phyloP scores from a whole-genome alignment of 2,329 filamentous ascomycete species.

The Hypoxylon sp. region DNA sequence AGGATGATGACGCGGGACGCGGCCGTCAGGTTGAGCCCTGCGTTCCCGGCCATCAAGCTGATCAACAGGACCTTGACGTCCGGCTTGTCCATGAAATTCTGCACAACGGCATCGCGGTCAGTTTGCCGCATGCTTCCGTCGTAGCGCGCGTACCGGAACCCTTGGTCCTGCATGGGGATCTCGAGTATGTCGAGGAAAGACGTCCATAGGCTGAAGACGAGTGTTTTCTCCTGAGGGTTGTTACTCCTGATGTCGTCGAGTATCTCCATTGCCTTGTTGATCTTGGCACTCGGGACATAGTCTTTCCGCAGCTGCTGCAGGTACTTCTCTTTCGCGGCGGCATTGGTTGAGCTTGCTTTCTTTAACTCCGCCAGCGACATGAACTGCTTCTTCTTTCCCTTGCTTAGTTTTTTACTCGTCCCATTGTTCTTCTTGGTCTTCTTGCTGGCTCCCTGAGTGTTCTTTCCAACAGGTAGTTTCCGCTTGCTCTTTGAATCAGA shows the following conservation, averaged over 20 bases:
- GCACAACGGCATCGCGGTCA: slow-evolving; percentile 48
- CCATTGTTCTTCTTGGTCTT: slow-evolving; percentile 35
- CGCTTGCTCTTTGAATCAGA: slow-evolving; percentile 18
- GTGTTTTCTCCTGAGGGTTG: slow-evolving; percentile 51
- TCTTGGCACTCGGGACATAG: slow-evolving; percentile 54
- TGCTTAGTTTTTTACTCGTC: slow-evolving; percentile 26
- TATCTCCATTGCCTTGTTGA: slow-evolving; percentile 52
- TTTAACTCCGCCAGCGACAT: slow-evolving; percentile 49
- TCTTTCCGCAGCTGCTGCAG: slow-evolving; percentile 48
- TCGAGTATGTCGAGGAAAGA: slow-evolving; percentile 56
- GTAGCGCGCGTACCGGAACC: slow-evolving; percentile 52
- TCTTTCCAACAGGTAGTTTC: slow-evolving; percentile 11
- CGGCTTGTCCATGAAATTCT: slow-evolving; percentile 49
- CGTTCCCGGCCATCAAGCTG: slow-evolving; percentile 81
- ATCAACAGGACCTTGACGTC: slow-evolving; percentile 72
- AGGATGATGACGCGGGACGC: slow-evolving; percentile 81
- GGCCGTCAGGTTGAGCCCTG: slow-evolving; percentile 79
- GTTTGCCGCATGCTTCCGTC: slow-evolving; percentile 52
- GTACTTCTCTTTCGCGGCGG: slow-evolving; percentile 49
- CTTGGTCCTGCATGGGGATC: slow-evolving; percentile 51
- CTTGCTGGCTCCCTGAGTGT: neutral
- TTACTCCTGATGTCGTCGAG: slow-evolving; percentile 48
- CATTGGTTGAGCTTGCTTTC: slow-evolving; percentile 46
- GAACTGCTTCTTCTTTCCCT: slow-evolving; percentile 32
- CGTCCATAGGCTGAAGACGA: slow-evolving; percentile 56